phyloP scores from a whole-genome alignment of 331 rosid species.

The Pyracantha coccinea region DNA sequence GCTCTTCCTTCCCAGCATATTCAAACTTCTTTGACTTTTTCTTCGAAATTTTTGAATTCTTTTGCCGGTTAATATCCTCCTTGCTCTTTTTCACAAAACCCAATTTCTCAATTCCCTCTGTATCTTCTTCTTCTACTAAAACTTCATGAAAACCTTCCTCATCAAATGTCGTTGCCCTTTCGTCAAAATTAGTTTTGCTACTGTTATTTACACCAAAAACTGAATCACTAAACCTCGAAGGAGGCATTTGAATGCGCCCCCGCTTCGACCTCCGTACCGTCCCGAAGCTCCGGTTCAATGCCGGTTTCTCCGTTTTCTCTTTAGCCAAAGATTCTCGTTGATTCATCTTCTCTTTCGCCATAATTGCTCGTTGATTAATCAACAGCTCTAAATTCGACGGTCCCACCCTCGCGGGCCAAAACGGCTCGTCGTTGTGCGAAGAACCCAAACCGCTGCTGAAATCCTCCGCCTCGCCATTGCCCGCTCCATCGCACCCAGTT shows the following conservation, averaged over 20 bases:
- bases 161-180: conserved; percentile 29
- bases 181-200: conserved; percentile 22
- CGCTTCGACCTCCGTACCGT: conserved; percentile 52
- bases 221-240: conserved; percentile 71
- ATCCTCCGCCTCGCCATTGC: conserved; percentile 41
- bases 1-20: conserved; percentile 19
- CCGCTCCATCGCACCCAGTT: conserved; percentile 30
- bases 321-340: too few species aligned
- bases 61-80: conserved; percentile 19
- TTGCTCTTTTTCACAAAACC: conserved; percentile 21
- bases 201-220: conserved; percentile 47
- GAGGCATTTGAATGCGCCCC: conserved; percentile 56
- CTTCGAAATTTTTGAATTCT: background rate
- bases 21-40: conserved; percentile 12
- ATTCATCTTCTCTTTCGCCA: too few species aligned
- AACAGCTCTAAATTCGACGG: conserved; percentile 36
- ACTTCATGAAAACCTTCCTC: conserved; percentile 31
- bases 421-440: conserved; percentile 46
- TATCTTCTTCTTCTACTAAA: conserved; percentile 23
- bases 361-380: conserved; percentile 13
- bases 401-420: conserved; percentile 38
- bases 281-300: conserved; percentile 8
- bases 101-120: conserved; percentile 17
- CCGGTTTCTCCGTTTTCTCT: too few species aligned
- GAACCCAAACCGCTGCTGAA: conserved; percentile 56